These are phyloP conservation scores for Symmetrospora coprosmae DNA, from an alignment of 768 basidiomycete genomes.

Conservation along the genomic window DNA sequence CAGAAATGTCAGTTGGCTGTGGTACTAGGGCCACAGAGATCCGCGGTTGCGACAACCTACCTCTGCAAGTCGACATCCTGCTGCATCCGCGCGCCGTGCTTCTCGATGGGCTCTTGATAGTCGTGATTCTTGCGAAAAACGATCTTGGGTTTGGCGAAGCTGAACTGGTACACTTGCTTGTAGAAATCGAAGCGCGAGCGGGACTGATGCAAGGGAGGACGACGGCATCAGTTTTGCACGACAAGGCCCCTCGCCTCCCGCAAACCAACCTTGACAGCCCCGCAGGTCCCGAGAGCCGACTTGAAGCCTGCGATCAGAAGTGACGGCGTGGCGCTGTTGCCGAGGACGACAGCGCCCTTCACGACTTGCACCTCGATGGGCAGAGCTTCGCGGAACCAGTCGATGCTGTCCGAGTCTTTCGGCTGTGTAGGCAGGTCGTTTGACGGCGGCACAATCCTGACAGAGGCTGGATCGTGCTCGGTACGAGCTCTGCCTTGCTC, in stretches of 20 bases:
- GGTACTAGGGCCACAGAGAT: too few species aligned
- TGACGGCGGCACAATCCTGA: conserved; percentile 14
- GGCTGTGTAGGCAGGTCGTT: conserved; percentile 7
- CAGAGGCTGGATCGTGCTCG: background rate
- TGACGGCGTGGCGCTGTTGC: conserved; percentile 71
- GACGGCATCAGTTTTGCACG: background rate
- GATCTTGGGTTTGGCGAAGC: conserved; percentile 52
- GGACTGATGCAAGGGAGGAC: conserved; percentile 44
- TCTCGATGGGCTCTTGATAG: conserved; percentile 54
- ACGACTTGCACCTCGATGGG: conserved; percentile 66
- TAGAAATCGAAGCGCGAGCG: conserved; percentile 67
- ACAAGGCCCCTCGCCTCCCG: background rate
- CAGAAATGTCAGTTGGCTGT: too few species aligned
- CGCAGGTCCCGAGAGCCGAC: conserved; percentile 60
- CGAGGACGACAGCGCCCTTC: conserved; percentile 67
- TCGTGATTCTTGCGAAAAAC: conserved; percentile 61
- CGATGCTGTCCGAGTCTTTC: conserved; percentile 22
- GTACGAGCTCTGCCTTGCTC: background rate
- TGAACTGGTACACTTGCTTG: conserved; percentile 61
- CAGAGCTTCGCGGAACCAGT: conserved; percentile 58
- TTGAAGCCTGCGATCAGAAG: conserved; percentile 70
- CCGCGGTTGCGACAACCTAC: background rate
- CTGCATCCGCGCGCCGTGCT: conserved; percentile 52
- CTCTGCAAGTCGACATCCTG: conserved; percentile 30
- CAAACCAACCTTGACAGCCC: conserved; percentile 44